Evolutionary conservation across 2,329 filamentous ascomycete genomes (phyloP).

Genomic region (Penicillium sp.): DNA sequence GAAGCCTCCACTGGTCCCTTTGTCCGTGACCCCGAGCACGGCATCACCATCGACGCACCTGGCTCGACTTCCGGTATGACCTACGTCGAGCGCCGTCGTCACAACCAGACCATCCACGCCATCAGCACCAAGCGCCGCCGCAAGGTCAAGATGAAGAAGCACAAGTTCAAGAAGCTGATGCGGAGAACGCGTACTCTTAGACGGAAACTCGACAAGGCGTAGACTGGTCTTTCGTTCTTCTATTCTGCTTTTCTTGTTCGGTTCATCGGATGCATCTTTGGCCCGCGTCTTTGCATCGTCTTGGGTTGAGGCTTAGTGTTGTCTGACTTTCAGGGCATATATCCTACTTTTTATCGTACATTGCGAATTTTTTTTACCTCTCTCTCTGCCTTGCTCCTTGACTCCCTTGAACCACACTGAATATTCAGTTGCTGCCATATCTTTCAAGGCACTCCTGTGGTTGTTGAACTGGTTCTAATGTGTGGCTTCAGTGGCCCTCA

Average conservation of each 20-base stretch:
- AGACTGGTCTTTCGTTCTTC: slow-evolving; percentile 13
- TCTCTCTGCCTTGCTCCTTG: slow-evolving; percentile 6
- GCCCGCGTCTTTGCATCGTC: slow-evolving; percentile 22
- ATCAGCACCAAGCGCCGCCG: slow-evolving; percentile 90
- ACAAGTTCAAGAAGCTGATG: slow-evolving; percentile 99
- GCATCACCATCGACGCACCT: slow-evolving; percentile 57
- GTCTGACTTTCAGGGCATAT: slow-evolving; percentile 23
- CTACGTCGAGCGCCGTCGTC: slow-evolving; percentile 69
- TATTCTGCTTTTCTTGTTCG: slow-evolving; percentile 11
- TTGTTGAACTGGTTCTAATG: slow-evolving; percentile 3
- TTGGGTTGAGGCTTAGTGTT: slow-evolving; percentile 17
- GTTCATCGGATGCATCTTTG: slow-evolving; percentile 21
- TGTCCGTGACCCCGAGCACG: slow-evolving; percentile 36
- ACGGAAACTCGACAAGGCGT: slow-evolving; percentile 72
- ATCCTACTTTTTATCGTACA: slow-evolving; percentile 14
- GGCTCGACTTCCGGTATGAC: slow-evolving; percentile 31
- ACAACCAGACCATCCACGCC: slow-evolving; percentile 62
- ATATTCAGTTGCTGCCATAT: slow-evolving; percentile 18
- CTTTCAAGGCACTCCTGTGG: not conserved
- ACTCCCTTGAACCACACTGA: slow-evolving; percentile 18
- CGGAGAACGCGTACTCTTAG: slow-evolving; percentile 83
- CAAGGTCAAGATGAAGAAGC: slow-evolving; percentile 99
- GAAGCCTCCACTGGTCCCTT: slow-evolving; percentile 52
- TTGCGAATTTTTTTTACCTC: slow-evolving; percentile 12
- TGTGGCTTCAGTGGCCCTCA: slow-evolving; percentile 4